These are phyloP conservation scores for Yarrowia divulgata DNA, from an alignment of 805 yeast species.

Conservation along the genomic window DNA sequence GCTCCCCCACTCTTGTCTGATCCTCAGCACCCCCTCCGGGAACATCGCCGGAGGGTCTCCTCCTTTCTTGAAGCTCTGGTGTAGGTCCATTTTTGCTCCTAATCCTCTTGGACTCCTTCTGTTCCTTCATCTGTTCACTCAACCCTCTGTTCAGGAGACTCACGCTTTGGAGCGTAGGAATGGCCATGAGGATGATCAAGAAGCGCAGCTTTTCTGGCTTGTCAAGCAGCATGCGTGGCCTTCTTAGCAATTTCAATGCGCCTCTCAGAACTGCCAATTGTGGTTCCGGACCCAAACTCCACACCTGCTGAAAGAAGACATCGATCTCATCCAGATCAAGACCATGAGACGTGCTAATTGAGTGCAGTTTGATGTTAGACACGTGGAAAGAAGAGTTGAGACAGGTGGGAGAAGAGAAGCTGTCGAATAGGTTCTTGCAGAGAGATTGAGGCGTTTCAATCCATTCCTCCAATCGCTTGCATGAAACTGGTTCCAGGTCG, in stretches of 20 bases:
- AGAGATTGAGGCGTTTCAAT: background rate
- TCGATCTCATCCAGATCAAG: slow-evolving; percentile 29
- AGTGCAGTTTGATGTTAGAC: slow-evolving; percentile 11
- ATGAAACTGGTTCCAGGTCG: slow-evolving; percentile 1
- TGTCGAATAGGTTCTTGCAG: slow-evolving; percentile 26
- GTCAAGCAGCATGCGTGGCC: slow-evolving; percentile 11
- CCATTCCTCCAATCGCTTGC: slow-evolving; percentile 12
- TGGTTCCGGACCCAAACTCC: slow-evolving; percentile 9
- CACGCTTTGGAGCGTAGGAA: slow-evolving; percentile 21
- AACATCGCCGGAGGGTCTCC: slow-evolving; percentile 26
- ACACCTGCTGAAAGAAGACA: slow-evolving; percentile 17
- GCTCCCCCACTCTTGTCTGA: background rate
- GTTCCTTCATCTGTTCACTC: slow-evolving; percentile 19
- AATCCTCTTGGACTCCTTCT: background rate
- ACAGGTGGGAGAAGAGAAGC: slow-evolving; percentile 30
- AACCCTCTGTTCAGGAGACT: slow-evolving; percentile 1
- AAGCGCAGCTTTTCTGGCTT: slow-evolving; percentile 27
- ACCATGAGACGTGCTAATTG: slow-evolving; percentile 24
- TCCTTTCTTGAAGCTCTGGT: background rate
- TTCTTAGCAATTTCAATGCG: slow-evolving; percentile 3
- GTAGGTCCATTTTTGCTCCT: background rate
- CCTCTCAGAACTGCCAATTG: slow-evolving; percentile 35
- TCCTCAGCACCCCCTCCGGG: background rate
- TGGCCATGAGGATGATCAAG: slow-evolving; percentile 8
- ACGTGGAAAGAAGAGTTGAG: slow-evolving; percentile 21